These are phyloP conservation scores for Alternaria novae-zelandiae DNA, from an alignment of 2,329 filamentous ascomycete genomes.

Conservation along the genomic window DNA sequence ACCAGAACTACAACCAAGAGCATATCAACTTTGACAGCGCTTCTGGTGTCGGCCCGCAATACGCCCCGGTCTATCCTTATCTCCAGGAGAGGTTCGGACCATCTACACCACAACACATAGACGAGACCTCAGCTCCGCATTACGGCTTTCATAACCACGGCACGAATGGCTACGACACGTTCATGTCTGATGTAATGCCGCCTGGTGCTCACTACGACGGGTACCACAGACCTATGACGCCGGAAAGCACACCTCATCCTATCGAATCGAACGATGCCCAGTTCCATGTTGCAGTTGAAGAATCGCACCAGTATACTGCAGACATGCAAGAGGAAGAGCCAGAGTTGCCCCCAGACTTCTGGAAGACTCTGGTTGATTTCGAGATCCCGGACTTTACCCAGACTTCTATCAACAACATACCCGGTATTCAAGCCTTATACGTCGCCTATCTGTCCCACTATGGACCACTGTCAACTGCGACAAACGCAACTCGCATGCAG, in stretches of 20 bases:
- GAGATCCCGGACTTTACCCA: conserved; percentile 6
- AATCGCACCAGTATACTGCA: not conserved
- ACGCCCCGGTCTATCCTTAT: not conserved
- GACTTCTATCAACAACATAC: conserved; percentile 9
- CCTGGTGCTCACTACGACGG: not conserved
- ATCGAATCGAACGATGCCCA: not conserved
- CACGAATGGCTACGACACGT: not conserved
- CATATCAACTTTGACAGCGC: not conserved
- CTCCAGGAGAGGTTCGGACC: not conserved
- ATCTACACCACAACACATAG: not conserved
- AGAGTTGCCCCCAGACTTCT: not conserved
- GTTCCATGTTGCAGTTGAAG: not conserved
- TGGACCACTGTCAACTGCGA: not conserved
- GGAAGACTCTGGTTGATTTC: conserved; percentile 2
- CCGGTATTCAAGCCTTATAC: conserved; percentile 17
- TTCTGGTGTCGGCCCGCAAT: not conserved
- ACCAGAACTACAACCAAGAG: not conserved
- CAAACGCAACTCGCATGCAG: conserved; percentile 19
- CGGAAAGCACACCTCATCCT: not conserved
- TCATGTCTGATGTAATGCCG: not conserved
- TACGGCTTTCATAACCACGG: not conserved
- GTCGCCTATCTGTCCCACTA: conserved; percentile 17
- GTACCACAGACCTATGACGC: not conserved
- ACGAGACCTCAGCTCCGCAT: not conserved
- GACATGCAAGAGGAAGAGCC: not conserved